Base-by-base conservation (phyloP, 208 protist species). In the Crithidia fasciculata region DNA sequence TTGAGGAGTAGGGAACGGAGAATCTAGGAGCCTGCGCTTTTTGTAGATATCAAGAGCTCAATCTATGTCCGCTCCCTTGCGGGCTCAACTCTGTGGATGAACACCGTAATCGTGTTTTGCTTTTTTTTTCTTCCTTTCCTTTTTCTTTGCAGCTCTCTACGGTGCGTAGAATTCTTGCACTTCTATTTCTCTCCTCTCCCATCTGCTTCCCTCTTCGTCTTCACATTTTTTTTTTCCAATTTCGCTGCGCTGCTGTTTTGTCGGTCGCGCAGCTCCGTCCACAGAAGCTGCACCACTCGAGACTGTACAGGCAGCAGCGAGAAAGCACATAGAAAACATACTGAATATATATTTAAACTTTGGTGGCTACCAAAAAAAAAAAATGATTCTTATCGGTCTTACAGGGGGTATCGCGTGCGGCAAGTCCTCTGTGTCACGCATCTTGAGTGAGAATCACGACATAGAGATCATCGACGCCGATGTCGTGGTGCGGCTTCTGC, bases 381-480 rank as follows among this genome's bases (percentile, higher is more conserved):
- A 62, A 58, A 94, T 97, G 88, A 76, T 95, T 67, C 87, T 97
- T 16, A 90, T 97, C 56, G 94, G 94, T 16, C 83, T 97, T 36
- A 97, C 94, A 6, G 94, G 94, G 44, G 94, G 94, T n/a, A 97
- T 97, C 60, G 92, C 94, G 8, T 95, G 89, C 69, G 94, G 94
- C 41, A 97, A 97, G 82, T 95, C 88, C 7, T 92, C 87, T n/a
- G 92, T 96, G 15, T 91, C 80, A n/a, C 37, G 47, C 7, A 37
- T 89, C 4, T 77, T 97, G 6, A 28, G 44, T 8, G 75, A 88
- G 9, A 74, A 85, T 18, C 69, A 94, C 68, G 52, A 87, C 57
- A 81, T 92, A 9, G 63, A 67, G 56, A 86, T 97, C 44, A 93
- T 97, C 52, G 94, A 97, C 72, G 82, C 87, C 0, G 94, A 97